These are phyloP conservation scores for Dryas integrifolia DNA, from an alignment of 331 rosid species.

Conservation along the genomic window DNA sequence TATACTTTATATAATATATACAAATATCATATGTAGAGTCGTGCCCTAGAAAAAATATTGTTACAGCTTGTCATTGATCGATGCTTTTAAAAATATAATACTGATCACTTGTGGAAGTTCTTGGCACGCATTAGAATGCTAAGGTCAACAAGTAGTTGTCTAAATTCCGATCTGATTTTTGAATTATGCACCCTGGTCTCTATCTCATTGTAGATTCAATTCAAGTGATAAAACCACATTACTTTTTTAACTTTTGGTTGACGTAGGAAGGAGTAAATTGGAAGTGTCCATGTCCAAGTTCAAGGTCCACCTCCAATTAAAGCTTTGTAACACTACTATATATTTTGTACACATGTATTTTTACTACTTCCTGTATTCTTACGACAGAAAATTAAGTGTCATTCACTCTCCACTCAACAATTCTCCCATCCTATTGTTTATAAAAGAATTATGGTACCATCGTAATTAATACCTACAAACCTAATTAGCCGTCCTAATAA, in stretches of 20 bases:
- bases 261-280: background rate
- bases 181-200: background rate
- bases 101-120: background rate
- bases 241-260: background rate
- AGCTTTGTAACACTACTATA: no score
- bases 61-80: background rate
- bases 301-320: no score
- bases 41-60: background rate
- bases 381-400: no score
- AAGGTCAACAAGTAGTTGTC: constrained; percentile 4
- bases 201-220: background rate
- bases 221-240: background rate
- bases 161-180: background rate
- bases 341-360: no score
- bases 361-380: no score
- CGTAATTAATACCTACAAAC: no score
- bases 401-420: no score
- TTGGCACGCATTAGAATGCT: background rate
- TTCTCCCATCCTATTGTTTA: no score
- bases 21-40: no score
- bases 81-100: background rate
- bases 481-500: no score
- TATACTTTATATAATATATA: background rate
- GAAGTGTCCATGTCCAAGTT: no score
- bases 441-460: no score